These are phyloP conservation scores for Paramecium octaurelia DNA, from an alignment of 73 alveolate species.

Conservation along the genomic window DNA sequence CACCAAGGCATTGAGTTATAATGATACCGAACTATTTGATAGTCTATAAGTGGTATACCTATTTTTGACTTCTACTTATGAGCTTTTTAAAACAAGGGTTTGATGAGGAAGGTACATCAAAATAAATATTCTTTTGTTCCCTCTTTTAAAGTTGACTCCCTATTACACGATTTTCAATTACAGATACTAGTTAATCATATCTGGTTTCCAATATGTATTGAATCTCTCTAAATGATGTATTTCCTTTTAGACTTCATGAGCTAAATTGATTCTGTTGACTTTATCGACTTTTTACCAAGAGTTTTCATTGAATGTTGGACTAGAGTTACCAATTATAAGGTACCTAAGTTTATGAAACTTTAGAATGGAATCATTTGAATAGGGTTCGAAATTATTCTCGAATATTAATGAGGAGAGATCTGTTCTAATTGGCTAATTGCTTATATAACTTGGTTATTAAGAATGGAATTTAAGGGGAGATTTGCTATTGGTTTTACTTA, in stretches of 20 bases:
- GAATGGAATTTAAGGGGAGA: background rate
- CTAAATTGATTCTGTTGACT: background rate
- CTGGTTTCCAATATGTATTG: background rate
- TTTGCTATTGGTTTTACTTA: background rate
- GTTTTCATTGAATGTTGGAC: background rate
- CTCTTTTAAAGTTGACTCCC: background rate
- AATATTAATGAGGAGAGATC: background rate
- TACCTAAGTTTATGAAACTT: constrained; percentile 8
- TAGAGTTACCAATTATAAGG: background rate
- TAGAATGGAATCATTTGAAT: background rate
- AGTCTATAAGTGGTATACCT: background rate
- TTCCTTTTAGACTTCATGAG: background rate
- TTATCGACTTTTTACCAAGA: background rate
- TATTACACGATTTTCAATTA: background rate
- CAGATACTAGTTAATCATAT: background rate
- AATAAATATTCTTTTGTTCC: background rate
- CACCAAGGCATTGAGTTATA: background rate
- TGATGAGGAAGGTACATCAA: background rate
- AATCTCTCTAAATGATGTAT: constrained; percentile 9
- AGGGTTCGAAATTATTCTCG: background rate
- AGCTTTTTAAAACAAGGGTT: background rate
- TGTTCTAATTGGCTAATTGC: background rate
- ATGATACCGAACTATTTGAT: background rate
- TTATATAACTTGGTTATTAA: background rate
- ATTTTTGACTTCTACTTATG: background rate